Percentiles rank a stretch among this genome's conserved stretches.
phyloP scores from a whole-genome alignment of 164 flowering plant species.

The Chimonanthus salicifolius region DNA sequence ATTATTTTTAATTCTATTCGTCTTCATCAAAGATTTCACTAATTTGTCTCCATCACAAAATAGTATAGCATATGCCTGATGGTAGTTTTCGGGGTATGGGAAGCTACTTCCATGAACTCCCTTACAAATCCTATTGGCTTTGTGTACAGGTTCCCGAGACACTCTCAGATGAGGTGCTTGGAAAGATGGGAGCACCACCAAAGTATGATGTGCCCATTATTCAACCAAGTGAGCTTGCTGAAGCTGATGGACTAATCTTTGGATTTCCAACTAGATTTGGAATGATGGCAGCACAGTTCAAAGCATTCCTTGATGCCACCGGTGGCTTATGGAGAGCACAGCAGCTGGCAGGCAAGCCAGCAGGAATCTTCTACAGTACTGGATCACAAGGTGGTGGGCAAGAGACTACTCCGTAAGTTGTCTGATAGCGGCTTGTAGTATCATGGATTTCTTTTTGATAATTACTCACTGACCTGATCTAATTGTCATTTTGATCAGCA shows the following conservation, averaged over 20 bases:
- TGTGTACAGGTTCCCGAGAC: slow-evolving; percentile 77
- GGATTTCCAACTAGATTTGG: slow-evolving; percentile 94
- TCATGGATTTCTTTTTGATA: too few relatives aligned
- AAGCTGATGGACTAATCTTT: slow-evolving; percentile 81
- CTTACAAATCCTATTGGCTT: background rate
- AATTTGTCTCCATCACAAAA: too few relatives aligned
- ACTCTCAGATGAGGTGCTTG: slow-evolving; percentile 62
- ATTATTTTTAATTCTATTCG: too few relatives aligned
- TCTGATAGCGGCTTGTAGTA: background rate
- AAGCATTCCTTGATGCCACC: slow-evolving; percentile 81
- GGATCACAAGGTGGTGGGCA: slow-evolving; percentile 97
- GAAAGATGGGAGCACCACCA: slow-evolving; percentile 85
- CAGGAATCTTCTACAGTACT: slow-evolving; percentile 79
- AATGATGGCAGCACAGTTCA: slow-evolving; percentile 93
- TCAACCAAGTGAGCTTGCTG: slow-evolving; percentile 66
- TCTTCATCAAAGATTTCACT: too few relatives aligned
- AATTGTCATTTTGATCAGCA: too few relatives aligned
- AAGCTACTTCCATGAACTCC: background rate
- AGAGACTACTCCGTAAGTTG: slow-evolving; percentile 79
- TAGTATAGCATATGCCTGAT: too few relatives aligned
- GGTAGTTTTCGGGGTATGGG: too few relatives aligned
- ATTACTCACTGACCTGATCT: too few relatives aligned
- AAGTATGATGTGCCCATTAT: slow-evolving; percentile 69
- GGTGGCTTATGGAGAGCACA: slow-evolving; percentile 85
- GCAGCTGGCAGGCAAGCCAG: slow-evolving; percentile 85